A percentile compares a stretch with the other conserved stretches of the same genome.
phyloP scores from a whole-genome alignment of 169 alveolate species.

The Cryptosporidium andersoni region DNA sequence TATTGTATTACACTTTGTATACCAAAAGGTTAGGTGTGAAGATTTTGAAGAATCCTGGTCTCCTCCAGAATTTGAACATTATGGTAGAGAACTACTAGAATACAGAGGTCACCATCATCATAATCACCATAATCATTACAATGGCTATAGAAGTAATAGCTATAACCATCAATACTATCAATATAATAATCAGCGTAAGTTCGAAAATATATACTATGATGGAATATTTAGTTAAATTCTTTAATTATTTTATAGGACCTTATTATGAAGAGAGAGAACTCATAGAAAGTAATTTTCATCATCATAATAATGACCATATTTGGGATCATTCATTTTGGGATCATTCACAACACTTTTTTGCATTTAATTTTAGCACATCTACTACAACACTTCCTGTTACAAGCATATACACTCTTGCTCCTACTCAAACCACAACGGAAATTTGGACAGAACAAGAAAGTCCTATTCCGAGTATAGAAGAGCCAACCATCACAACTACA shows the following conservation, averaged over 20 bases:
- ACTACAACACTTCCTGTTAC: background rate
- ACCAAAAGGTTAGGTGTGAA: too few relatives aligned
- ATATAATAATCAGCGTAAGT: background rate
- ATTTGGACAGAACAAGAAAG: background rate
- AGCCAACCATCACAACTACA: background rate
- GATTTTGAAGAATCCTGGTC: constrained; percentile 30
- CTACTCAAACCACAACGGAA: background rate
- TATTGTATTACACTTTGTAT: too few relatives aligned
- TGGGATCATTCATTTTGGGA: too few relatives aligned
- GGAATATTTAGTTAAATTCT: too few relatives aligned
- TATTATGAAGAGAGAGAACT: too few relatives aligned
- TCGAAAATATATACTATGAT: too few relatives aligned
- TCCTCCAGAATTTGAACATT: constrained; percentile 16
- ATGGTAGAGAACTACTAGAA: constrained; percentile 7
- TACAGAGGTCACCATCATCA: constrained; percentile 4
- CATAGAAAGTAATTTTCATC: too few relatives aligned
- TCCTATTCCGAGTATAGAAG: background rate
- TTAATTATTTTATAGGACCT: too few relatives aligned
- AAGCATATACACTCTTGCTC: background rate
- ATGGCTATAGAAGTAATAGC: background rate
- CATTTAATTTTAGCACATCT: background rate
- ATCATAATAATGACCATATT: too few relatives aligned
- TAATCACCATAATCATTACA: constrained; percentile 8
- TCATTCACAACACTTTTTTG: too few relatives aligned
- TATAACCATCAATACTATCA: background rate